Evolutionary conservation across 352 stramenopile genomes (phyloP).

Genomic region (Pythium coloratum): DNA sequence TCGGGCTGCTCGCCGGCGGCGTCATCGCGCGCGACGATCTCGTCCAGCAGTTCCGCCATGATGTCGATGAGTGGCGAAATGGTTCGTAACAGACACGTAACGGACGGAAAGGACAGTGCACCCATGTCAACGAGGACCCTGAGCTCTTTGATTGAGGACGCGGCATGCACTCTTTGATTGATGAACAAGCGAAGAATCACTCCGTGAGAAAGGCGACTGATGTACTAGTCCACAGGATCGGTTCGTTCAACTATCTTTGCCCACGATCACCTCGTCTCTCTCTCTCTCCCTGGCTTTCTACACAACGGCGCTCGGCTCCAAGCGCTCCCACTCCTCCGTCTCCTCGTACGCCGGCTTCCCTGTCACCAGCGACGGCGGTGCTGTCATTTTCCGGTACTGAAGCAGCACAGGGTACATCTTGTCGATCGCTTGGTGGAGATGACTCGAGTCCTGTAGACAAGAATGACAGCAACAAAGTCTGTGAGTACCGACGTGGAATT

Average conservation of each 20-base stretch:
- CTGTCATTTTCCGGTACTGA: constrained; percentile 71
- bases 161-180: background rate
- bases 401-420: constrained; percentile 75
- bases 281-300: constrained; percentile 21
- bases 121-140: background rate
- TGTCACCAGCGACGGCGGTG: constrained; percentile 66
- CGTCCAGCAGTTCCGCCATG: constrained; percentile 31
- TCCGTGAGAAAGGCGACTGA: background rate
- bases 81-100: constrained; percentile 23
- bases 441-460: constrained; percentile 28
- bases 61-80: background rate
- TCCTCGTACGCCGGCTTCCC: constrained; percentile 70
- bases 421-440: constrained; percentile 67
- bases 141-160: background rate
- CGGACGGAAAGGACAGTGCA: background rate
- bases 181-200: background rate
- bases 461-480: background rate
- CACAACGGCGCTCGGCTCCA: constrained; percentile 60
- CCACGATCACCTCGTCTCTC: background rate
- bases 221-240: background rate
- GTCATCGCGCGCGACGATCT: constrained; percentile 42
- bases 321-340: constrained; percentile 59
- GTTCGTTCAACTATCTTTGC: background rate
- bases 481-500: background rate
- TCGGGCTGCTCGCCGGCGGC: constrained; percentile 32